Conservation (phyloP, 441 rosid species). For the Bruguiera hainesii region DNA sequence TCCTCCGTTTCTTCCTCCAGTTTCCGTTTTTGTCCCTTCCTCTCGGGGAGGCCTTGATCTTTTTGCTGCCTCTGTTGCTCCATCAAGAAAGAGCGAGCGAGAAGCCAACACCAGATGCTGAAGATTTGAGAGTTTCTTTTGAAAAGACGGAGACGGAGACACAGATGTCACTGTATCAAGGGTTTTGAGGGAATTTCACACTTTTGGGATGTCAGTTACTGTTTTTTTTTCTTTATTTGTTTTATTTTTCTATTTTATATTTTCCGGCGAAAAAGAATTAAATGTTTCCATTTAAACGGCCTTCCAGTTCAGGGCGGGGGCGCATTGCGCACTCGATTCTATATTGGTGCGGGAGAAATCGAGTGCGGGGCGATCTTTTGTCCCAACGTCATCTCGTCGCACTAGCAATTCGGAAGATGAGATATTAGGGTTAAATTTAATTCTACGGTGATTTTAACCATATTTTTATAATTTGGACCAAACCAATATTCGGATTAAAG, state of each 20-base stretch:
- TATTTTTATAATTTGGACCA: too few species aligned
- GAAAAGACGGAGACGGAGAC: slow-evolving; percentile 28
- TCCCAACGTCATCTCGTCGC: too few species aligned
- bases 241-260: slow-evolving; percentile 10
- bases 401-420: too few species aligned
- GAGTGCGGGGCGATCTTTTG: too few species aligned
- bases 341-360: too few species aligned
- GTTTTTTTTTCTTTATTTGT: neutral
- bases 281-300: too few species aligned
- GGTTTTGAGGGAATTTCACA: slow-evolving; percentile 33
- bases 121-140: slow-evolving; percentile 23
- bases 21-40: slow-evolving; percentile 92
- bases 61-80: slow-evolving; percentile 56
- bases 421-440: too few species aligned
- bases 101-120: slow-evolving; percentile 16
- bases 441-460: too few species aligned
- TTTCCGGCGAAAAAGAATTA: neutral
- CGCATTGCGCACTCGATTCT: too few species aligned
- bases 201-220: too few species aligned
- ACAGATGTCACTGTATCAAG: slow-evolving; percentile 28
- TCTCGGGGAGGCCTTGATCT: slow-evolving; percentile 65
- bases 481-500: too few species aligned
- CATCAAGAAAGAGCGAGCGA: slow-evolving; percentile 27
- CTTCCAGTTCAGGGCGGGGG: neutral
- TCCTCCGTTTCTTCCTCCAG: slow-evolving; percentile 69